These are phyloP conservation scores for Arachnomyces sp. DNA, from an alignment of 2,329 filamentous ascomycete genomes.

Conservation along the genomic window DNA sequence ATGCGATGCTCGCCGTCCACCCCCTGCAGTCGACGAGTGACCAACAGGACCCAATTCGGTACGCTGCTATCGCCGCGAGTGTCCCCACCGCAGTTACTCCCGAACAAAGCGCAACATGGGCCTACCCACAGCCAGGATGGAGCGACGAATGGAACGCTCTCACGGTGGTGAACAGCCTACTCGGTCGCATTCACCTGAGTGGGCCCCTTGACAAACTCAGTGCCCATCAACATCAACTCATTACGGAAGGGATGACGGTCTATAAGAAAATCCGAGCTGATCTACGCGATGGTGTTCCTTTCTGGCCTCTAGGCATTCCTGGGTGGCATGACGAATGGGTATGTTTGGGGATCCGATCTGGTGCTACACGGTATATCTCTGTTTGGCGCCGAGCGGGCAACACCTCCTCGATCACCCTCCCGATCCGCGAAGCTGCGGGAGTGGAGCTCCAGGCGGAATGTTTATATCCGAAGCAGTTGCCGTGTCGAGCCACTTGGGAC, in stretches of 20 bases:
- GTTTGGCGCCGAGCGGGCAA: slow-evolving; percentile 17
- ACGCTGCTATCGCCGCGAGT: slow-evolving; percentile 25
- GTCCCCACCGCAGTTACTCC: slow-evolving; percentile 28
- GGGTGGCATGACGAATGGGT: slow-evolving; percentile 27
- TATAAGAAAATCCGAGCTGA: slow-evolving; percentile 21
- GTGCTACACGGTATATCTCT: slow-evolving; percentile 9
- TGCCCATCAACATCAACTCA: slow-evolving; percentile 16
- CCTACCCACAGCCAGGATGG: slow-evolving; percentile 29
- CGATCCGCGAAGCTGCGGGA: no score
- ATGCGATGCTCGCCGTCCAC: slow-evolving; percentile 27
- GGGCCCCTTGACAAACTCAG: slow-evolving; percentile 22
- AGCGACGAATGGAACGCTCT: slow-evolving; percentile 28
- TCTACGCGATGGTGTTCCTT: slow-evolving; percentile 15
- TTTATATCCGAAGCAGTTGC: no score
- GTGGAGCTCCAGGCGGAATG: no score
- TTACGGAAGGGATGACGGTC: slow-evolving; percentile 24
- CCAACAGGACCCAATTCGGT: slow-evolving; percentile 26
- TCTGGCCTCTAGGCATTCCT: slow-evolving; percentile 29
- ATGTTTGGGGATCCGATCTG: slow-evolving; percentile 17
- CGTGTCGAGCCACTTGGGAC: no score
- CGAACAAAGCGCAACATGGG: slow-evolving; percentile 30
- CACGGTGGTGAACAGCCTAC: slow-evolving; percentile 27
- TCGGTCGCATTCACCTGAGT: slow-evolving; percentile 27
- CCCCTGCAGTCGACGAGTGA: slow-evolving; percentile 30
- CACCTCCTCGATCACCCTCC: no score